Evolutionary conservation across 2,329 filamentous ascomycete species (phyloP).

Genomic region (Alternaria incomplexa): DNA sequence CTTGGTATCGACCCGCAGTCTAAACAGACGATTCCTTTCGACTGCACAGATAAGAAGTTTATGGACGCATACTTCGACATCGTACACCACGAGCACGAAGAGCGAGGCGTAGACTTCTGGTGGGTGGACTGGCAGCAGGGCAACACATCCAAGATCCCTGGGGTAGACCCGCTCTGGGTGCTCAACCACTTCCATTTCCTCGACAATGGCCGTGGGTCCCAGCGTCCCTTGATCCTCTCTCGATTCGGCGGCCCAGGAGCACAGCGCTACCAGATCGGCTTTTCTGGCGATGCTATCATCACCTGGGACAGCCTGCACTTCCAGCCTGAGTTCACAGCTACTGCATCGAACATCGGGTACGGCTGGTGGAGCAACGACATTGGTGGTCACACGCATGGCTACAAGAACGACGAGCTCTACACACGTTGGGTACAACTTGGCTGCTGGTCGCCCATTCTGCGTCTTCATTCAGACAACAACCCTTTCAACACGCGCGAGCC

Average conservation of each 20-base stretch:
- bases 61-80: constrained; percentile 65
- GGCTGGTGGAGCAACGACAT: constrained; percentile 74
- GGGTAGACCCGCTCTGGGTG: constrained; percentile 68
- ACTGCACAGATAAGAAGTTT: constrained; percentile 61
- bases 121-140: constrained; percentile 75
- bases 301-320: constrained; percentile 67
- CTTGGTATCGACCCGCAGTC: constrained; percentile 59
- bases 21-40: constrained; percentile 62
- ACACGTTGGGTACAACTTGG: constrained; percentile 68
- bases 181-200: constrained; percentile 70
- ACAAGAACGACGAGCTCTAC: constrained; percentile 64
- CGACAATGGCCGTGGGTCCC: constrained; percentile 55
- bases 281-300: constrained; percentile 66
- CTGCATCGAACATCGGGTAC: constrained; percentile 70
- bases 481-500: constrained; percentile 68
- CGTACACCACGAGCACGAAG: constrained; percentile 62
- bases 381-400: constrained; percentile 66
- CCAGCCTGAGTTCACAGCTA: constrained; percentile 71
- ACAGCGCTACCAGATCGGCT: constrained; percentile 69
- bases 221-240: constrained; percentile 63
- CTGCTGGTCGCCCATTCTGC: constrained; percentile 66
- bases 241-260: constrained; percentile 68
- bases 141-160: constrained; percentile 59
- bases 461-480: constrained; percentile 65
- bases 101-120: constrained; percentile 67